Percentiles rank a stretch among this genome's conserved stretches.
Conservation (phyloP, 441 rosid species). For the Theobroma grandiflorum region DNA sequence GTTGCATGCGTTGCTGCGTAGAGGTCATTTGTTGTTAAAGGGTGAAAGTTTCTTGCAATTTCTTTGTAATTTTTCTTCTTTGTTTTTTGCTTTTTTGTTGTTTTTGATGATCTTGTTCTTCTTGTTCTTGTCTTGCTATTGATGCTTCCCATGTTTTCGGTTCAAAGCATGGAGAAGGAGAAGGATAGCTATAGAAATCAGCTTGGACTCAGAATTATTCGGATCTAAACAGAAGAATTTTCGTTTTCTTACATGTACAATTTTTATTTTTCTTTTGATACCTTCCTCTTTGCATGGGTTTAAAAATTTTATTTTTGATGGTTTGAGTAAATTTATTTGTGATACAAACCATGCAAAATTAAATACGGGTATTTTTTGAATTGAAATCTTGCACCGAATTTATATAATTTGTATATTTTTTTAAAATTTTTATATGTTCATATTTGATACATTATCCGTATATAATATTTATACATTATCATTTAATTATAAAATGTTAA, state of each 20-base stretch:
- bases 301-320: background rate
- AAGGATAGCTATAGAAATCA: slow-evolving; percentile 18
- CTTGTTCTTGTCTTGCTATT: background rate
- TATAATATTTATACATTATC: no score
- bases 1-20: slow-evolving; percentile 41
- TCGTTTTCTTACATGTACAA: background rate
- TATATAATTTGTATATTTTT: no score
- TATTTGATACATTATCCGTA: no score
- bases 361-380: no score
- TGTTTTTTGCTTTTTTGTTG: background rate
- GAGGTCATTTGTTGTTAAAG: slow-evolving; percentile 29
- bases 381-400: no score
- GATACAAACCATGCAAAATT: no score
- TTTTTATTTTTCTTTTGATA: no score
- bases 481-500: no score
- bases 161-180: slow-evolving; percentile 25
- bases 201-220: slow-evolving; percentile 50
- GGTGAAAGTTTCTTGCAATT: background rate
- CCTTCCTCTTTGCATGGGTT: background rate
- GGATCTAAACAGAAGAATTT: slow-evolving; percentile 46
- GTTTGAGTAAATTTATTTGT: background rate
- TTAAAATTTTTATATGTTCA: no score
- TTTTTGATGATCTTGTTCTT: background rate
- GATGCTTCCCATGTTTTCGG: slow-evolving; percentile 29
- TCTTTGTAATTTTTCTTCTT: background rate